Conservation (phyloP, 176 grass and related monocot genomes). For the Phoenix roebelenii region DNA sequence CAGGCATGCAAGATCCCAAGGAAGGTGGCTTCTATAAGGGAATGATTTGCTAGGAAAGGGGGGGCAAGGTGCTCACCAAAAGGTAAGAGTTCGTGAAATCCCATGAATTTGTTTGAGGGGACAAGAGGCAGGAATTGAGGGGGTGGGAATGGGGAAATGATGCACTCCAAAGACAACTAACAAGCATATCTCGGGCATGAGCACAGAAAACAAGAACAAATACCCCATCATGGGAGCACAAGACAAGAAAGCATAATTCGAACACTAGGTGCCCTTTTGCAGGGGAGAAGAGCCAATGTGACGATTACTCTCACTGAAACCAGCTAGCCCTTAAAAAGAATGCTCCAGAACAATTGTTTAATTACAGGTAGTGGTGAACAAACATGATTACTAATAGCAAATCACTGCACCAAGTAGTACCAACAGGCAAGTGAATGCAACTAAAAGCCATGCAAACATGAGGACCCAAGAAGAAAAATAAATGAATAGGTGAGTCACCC, state of each 20-base stretch:
- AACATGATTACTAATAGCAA: slow-evolving; percentile 9
- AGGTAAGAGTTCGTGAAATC: slow-evolving; percentile 65
- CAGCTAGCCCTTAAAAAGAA: slow-evolving; percentile 14
- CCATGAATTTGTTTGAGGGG: slow-evolving; percentile 98
- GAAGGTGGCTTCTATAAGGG: slow-evolving; percentile 56
- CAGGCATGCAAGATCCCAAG: slow-evolving; percentile 67
- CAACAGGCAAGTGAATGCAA: slow-evolving; percentile 22
- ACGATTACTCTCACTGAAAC: slow-evolving; percentile 17
- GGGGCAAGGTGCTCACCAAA: slow-evolving; percentile 47
- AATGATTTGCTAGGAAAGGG: slow-evolving; percentile 37
- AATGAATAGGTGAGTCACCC: slow-evolving; percentile 16
- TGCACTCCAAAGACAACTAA: slow-evolving; percentile 60
- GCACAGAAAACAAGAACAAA: too few relatives aligned
- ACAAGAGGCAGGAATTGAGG: slow-evolving; percentile 80
- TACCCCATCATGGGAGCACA: slow-evolving; percentile 14
- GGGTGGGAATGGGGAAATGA: slow-evolving; percentile 58
- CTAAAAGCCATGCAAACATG: slow-evolving; percentile 28
- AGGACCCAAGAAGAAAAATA: slow-evolving; percentile 6
- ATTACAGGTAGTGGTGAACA: slow-evolving; percentile 18
- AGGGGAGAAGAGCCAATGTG: background rate
- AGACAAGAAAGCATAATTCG: too few relatives aligned
- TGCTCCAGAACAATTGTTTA: background rate
- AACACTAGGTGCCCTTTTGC: too few relatives aligned
- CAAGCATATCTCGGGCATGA: slow-evolving; percentile 33
- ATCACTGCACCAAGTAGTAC: slow-evolving; percentile 6